Base-by-base conservation (phyloP, 2,329 filamentous ascomycete species). In the Nannizzia gypsea region DNA sequence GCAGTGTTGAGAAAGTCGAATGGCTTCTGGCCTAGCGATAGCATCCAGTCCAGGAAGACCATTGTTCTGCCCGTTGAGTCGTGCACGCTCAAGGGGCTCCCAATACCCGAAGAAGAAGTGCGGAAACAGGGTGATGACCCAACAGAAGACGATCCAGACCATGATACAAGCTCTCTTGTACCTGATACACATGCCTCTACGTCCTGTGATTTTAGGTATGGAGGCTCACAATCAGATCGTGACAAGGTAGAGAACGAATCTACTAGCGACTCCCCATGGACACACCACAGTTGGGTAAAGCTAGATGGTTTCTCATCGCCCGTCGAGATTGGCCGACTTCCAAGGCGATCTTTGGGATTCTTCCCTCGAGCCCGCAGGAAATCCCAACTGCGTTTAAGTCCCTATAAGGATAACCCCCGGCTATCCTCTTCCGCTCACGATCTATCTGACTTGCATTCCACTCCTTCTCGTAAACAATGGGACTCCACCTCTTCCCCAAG, bases 1-100 rank as follows among this genome's bases (percentile, higher is more conserved):
- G 87, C 91, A 55, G 81, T 87, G 1, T 85, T 99, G 65, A 82
- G 89, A 61, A 93, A 89, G 70, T 85, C 90, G 42, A 99, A 99
- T 71, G 84, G 93, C 9, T 84, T 99, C 68, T 99, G 93, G 93
- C 89, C 90, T 5, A 89, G 90, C 64, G 93, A 97, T 70, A 90
- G 84, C 63, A 87, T 97, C 38, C 92, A 96, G 71, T 83, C 85
- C 55, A 85, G 91, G 61, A 89, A 89, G 67, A 86, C 83, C 64
- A 80, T 99, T 15, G 81, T 91, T 6, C 77, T 99, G 58, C 93
- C 93, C 0, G 89, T 97, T 3, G 91, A 96, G 71, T 87, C 89
- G 44, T 97, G 92, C 71, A 85, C 87, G 46, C 79, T 91, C 46
- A 93, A 90, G 69, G 90, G 92, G 31, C 81, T 84, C 57, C 81